phyloP scores from a whole-genome alignment of 2,329 filamentous ascomycete species.

The Parasarocladium wereldwijsianum region DNA sequence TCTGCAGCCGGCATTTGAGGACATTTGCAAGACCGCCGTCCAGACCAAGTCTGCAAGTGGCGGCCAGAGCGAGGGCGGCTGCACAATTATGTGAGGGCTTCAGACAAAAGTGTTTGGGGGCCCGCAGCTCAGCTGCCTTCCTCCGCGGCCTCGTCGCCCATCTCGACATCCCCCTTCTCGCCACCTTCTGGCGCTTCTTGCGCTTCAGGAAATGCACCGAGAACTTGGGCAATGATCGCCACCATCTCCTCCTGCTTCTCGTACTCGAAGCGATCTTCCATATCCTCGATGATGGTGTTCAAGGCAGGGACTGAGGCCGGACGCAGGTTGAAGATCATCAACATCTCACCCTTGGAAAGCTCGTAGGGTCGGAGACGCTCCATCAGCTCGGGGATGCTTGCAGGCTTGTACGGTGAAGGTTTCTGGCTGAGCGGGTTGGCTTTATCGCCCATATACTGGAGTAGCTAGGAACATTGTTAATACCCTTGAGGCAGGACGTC shows the following conservation, averaged over 20 bases:
- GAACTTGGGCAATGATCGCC: constrained; percentile 37
- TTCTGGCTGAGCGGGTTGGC: constrained; percentile 42
- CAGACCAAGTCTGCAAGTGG: constrained; percentile 28
- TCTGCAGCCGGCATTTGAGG: constrained; percentile 41
- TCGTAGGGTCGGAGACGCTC: constrained; percentile 39
- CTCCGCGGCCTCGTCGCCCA: constrained; percentile 13
- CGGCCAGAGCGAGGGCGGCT: constrained; percentile 41
- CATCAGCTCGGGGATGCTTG: constrained; percentile 37
- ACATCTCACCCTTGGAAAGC: constrained; percentile 51
- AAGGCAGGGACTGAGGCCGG: constrained; percentile 41
- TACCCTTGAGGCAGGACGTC: no score
- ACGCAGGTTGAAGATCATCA: constrained; percentile 54
- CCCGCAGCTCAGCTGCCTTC: background rate
- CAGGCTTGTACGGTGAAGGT: constrained; percentile 36
- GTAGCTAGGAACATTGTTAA: constrained; percentile 26
- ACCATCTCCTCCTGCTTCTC: constrained; percentile 46
- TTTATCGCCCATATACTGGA: constrained; percentile 41
- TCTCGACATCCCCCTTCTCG: constrained; percentile 13
- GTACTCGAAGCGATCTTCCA: constrained; percentile 42
- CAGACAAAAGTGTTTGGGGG: background rate
- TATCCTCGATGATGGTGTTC: constrained; percentile 51
- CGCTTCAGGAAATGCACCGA: constrained; percentile 33
- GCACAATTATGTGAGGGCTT: constrained; percentile 28
- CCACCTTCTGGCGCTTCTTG: constrained; percentile 13
- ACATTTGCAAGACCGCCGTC: constrained; percentile 42